Conservation (phyloP, 805 yeast genomes). For the Metschnikowia vanudenii region DNA sequence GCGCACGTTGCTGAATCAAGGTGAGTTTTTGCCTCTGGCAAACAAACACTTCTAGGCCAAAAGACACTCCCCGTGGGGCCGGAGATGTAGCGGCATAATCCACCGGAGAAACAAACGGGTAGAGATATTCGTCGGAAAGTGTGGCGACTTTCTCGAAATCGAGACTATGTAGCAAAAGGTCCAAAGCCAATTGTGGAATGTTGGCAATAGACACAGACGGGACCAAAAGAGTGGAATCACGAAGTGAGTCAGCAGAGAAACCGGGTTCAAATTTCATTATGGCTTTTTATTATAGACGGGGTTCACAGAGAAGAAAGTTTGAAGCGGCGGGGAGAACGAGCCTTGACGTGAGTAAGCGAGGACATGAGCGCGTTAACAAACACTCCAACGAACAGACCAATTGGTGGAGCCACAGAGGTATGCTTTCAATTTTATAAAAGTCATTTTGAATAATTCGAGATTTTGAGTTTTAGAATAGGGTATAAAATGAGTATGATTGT, state of each 20-base stretch:
- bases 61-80: slow-evolving; percentile 43
- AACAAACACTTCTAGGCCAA: slow-evolving; percentile 65
- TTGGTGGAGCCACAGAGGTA: too few relatives aligned
- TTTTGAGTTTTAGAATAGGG: too few relatives aligned
- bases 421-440: too few relatives aligned
- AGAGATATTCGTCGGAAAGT: slow-evolving; percentile 59
- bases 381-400: too few relatives aligned
- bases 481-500: too few relatives aligned
- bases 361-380: too few relatives aligned
- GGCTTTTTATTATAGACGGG: not conserved
- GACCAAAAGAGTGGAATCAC: slow-evolving; percentile 50
- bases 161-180: slow-evolving; percentile 66
- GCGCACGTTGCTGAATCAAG: slow-evolving; percentile 80
- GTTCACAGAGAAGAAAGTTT: not conserved
- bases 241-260: slow-evolving; percentile 7
- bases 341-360: too few relatives aligned
- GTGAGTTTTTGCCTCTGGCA: slow-evolving; percentile 43
- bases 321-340: too few relatives aligned
- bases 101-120: slow-evolving; percentile 82
- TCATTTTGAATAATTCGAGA: too few relatives aligned
- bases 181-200: slow-evolving; percentile 80
- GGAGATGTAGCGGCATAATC: slow-evolving; percentile 40
- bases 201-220: slow-evolving; percentile 89
- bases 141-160: slow-evolving; percentile 50
- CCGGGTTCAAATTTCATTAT: slow-evolving; percentile 10